These are phyloP conservation scores for Dryadomyces sulphureus DNA, from an alignment of 2,329 filamentous ascomycete species.

Conservation along the genomic window DNA sequence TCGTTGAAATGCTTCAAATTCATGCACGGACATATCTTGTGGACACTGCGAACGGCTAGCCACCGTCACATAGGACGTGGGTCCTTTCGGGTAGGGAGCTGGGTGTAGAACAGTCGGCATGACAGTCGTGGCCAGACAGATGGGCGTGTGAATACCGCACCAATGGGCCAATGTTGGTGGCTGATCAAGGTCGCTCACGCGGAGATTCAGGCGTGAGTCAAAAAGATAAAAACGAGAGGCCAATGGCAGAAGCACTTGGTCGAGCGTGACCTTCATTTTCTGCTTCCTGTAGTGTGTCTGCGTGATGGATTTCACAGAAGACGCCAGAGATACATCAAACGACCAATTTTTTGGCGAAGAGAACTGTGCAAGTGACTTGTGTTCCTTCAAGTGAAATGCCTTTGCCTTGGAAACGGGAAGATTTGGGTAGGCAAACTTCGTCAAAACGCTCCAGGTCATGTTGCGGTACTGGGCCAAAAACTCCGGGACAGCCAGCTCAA, in stretches of 20 bases:
- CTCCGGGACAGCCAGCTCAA: constrained; percentile 24
- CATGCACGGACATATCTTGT: constrained; percentile 27
- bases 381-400: too few relatives aligned
- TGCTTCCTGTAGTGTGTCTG: constrained; percentile 31
- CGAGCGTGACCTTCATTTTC: constrained; percentile 23
- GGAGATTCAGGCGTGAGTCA: constrained; percentile 23
- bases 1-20: constrained; percentile 36
- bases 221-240: constrained; percentile 32
- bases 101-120: constrained; percentile 16
- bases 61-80: constrained; percentile 38
- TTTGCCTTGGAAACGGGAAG: not conserved
- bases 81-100: constrained; percentile 20
- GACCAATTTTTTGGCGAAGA: too few relatives aligned
- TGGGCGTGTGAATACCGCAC: constrained; percentile 17
- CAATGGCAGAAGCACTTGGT: constrained; percentile 28
- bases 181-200: constrained; percentile 18
- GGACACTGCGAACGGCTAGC: constrained; percentile 35
- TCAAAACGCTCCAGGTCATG: constrained; percentile 24
- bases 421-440: constrained; percentile 13
- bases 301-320: constrained; percentile 9
- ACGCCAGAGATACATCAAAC: constrained; percentile 1
- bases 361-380: too few relatives aligned
- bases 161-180: constrained; percentile 29
- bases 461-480: constrained; percentile 23
- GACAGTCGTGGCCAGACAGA: constrained; percentile 21